Base-by-base conservation (phyloP, 768 basidiomycete genomes). In the Hygrophoropsis aurantiaca region DNA sequence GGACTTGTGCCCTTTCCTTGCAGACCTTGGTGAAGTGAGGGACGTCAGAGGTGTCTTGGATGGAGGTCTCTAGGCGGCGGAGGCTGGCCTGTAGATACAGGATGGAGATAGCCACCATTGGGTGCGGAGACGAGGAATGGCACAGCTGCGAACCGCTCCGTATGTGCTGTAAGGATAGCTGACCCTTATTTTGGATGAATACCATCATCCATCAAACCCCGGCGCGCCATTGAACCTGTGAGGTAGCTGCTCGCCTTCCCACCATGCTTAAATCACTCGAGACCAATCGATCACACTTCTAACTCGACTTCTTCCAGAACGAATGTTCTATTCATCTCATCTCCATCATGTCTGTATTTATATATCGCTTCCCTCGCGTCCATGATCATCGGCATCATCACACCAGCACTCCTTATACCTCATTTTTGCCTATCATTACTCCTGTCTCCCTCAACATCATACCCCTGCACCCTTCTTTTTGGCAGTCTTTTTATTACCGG, bases 41-140 rank as follows among this genome's bases (percentile, higher is more conserved):
- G 97, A 99, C 66, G 89, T 98, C 39, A 79, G 97, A 49, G 94
- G 90, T 37, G 85, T 97, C 32, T 75, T 97, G 54, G 91, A 95
- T 61, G 90, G 88, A 50, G 85, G 86, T 58, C 78, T 88, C 69
- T 88, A 72, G 72, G 56, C 51, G 44, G 50, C 51, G 52, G 37
- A 13, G 37, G 46, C 27, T 30, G 50, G 54, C 47, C 25, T 46
- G 49, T 43, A 50, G 56, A 60, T 56, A 52, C 50, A 41, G 44
- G 52, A 41, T 40, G 33, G 52, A 56, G 45, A 53, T 41, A 58
- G 59, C 52, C 34, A 16, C 20, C 20, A 45, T 36, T n/a, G 47
- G 47, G 37, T 33, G 41, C 21, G 43, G 52, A 46, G 40, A 40
- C 25, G 44, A 32, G 52, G 51, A 52, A 25, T 55, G 43, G 53